Conservation (phyloP, 2,329 filamentous ascomycete genomes). For the Aspergillus persii region DNA sequence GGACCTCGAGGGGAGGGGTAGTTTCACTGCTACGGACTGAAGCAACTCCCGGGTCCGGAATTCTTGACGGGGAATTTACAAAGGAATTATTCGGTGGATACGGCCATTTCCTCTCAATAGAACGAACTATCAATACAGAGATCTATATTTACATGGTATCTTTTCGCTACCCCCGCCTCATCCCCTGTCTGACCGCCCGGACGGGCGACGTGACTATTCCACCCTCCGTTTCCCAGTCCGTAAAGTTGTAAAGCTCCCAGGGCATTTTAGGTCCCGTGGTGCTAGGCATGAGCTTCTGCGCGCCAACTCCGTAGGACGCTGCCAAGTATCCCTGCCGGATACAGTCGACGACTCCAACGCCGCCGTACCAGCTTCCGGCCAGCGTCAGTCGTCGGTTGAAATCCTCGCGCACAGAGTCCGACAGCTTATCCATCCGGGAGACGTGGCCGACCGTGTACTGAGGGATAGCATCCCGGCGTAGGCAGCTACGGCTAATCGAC, state of each 20-base stretch:
- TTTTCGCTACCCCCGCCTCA: too few species aligned
- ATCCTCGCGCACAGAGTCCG: constrained; percentile 52
- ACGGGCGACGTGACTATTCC: constrained; percentile 31
- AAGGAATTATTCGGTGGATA: not conserved
- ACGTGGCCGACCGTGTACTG: constrained; percentile 83
- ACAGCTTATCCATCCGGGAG: constrained; percentile 57
- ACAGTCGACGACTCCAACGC: constrained; percentile 54
- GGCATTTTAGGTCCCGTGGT: constrained; percentile 4
- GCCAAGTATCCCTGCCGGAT: constrained; percentile 57
- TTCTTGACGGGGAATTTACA: not conserved
- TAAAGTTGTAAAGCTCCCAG: constrained; percentile 21
- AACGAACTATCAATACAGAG: not conserved
- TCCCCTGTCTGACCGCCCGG: not conserved
- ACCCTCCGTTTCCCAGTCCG: constrained; percentile 29
- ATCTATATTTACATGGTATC: not conserved
- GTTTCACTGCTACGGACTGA: not conserved
- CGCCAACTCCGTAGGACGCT: constrained; percentile 41
- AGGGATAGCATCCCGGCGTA: constrained; percentile 75
- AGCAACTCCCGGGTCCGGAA: not conserved
- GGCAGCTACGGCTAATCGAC: constrained; percentile 57
- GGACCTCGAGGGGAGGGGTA: not conserved
- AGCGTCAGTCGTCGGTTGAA: constrained; percentile 67
- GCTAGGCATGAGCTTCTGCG: constrained; percentile 20
- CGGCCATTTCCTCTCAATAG: not conserved
- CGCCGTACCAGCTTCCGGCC: constrained; percentile 53